A percentile compares a stretch with the other conserved stretches of the same genome.
Evolutionary conservation across 2,329 filamentous ascomycete species (phyloP).

Genomic region (Exserohilum turcica): DNA sequence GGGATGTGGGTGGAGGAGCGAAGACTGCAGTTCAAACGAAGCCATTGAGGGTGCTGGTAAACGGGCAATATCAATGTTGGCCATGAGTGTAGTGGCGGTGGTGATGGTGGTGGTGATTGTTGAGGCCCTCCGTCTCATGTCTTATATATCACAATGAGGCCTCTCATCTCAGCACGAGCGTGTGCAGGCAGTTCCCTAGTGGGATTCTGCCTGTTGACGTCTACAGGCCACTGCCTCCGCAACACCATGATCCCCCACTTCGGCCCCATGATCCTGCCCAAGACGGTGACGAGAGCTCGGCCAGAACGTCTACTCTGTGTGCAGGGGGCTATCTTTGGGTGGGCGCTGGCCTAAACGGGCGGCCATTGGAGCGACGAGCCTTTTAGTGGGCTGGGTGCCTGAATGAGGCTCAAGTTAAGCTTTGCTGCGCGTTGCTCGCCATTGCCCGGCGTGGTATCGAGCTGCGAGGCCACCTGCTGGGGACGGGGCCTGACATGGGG

Average conservation of each 20-base stretch:
- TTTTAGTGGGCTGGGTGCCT: conserved; percentile 16
- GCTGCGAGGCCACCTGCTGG: conserved; percentile 13
- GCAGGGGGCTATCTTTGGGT: conserved; percentile 20
- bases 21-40: conserved; percentile 1
- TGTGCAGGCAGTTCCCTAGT: conserved; percentile 6
- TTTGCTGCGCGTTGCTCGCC: conserved; percentile 10
- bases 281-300: conserved; percentile 13
- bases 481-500: neutral
- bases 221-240: conserved; percentile 12
- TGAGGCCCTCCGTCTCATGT: conserved; percentile 1
- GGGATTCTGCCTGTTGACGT: conserved; percentile 3
- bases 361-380: conserved; percentile 13
- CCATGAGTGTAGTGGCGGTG: neutral
- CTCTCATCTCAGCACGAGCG: conserved; percentile 15
- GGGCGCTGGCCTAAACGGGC: conserved; percentile 2
- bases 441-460: conserved; percentile 17
- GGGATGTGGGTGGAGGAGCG: neutral
- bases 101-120: neutral
- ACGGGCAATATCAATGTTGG: conserved; percentile 1
- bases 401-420: conserved; percentile 23
- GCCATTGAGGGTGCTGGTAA: neutral
- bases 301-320: conserved; percentile 15
- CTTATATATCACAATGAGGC: conserved; percentile 15
- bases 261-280: conserved; percentile 21
- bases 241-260: conserved; percentile 8